A percentile compares a stretch with the other conserved stretches of the same genome.
Conservation (phyloP, 2,329 filamentous ascomycete genomes). For the Penicillium sp. region DNA sequence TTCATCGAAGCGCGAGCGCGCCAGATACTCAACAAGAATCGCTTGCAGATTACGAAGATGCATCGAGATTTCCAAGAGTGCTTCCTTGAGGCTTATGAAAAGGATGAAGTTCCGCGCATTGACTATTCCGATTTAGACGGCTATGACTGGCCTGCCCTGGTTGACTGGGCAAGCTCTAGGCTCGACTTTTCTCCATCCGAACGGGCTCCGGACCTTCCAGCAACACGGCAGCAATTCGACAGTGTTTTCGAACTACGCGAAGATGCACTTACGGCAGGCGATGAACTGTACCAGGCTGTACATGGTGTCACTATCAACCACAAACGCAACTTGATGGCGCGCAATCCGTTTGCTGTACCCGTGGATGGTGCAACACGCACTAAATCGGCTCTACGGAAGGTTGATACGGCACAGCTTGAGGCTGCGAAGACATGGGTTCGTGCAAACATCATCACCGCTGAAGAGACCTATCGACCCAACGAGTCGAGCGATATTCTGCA, state of each 20-base stretch:
- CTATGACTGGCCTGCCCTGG: constrained; percentile 48
- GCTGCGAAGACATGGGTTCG: constrained; percentile 49
- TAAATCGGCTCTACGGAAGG: constrained; percentile 11
- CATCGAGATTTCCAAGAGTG: constrained; percentile 47
- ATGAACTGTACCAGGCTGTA: constrained; percentile 37
- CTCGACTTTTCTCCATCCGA: constrained; percentile 40
- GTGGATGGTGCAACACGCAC: constrained; percentile 11
- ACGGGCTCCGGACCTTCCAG: constrained; percentile 43
- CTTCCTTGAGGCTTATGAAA: constrained; percentile 46
- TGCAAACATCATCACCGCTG: constrained; percentile 46
- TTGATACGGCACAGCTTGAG: constrained; percentile 29
- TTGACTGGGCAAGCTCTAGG: constrained; percentile 46
- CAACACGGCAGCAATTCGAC: constrained; percentile 42
- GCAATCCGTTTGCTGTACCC: constrained; percentile 36
- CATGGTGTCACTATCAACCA: constrained; percentile 31
- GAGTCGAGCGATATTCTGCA: constrained; percentile 37
- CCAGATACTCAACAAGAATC: constrained; percentile 39
- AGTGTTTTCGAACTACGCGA: constrained; percentile 42
- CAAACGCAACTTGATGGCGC: constrained; percentile 35
- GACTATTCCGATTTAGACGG: constrained; percentile 43
- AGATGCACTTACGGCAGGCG: constrained; percentile 30
- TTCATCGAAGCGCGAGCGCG: constrained; percentile 38
- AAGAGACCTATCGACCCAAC: constrained; percentile 39
- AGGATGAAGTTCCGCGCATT: constrained; percentile 42
- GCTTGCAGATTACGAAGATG: constrained; percentile 43